phyloP scores from a whole-genome alignment of 75 land plant species.

The Picea glauca region DNA sequence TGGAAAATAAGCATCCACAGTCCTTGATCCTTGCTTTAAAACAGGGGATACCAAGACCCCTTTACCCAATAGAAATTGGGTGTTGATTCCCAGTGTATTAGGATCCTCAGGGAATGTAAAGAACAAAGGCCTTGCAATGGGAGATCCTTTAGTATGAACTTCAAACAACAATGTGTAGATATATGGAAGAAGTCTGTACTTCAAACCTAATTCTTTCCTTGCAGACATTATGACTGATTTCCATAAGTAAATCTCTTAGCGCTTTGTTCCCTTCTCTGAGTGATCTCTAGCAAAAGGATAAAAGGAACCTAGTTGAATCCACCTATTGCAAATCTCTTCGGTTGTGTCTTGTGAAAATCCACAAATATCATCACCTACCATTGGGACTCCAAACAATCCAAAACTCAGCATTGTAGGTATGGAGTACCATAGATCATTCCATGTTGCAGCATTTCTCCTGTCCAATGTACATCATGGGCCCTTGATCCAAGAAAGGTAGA shows the following conservation, averaged over 20 bases:
- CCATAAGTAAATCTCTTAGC: conserved; percentile 87
- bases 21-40: conserved; percentile 23
- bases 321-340: conserved; percentile 75
- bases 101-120: conserved; percentile 68
- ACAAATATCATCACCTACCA: conserved; percentile 89
- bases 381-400: conserved; percentile 76
- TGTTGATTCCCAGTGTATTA: conserved; percentile 42
- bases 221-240: conserved; percentile 71
- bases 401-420: conserved; percentile 54
- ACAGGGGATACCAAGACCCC: conserved; percentile 85
- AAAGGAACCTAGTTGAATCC: conserved; percentile 66
- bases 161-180: conserved; percentile 74
- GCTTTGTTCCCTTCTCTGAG: conserved; percentile 24
- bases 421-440: conserved; percentile 70
- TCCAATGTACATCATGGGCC: conserved; percentile 73
- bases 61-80: conserved; percentile 69
- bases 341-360: conserved; percentile 61
- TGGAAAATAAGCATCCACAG: conserved; percentile 79
- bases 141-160: conserved; percentile 66
- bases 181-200: conserved; percentile 80
- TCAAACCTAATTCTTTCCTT: conserved; percentile 57
- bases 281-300: conserved; percentile 83
- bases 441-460: conserved; percentile 83
- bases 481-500: conserved; percentile 78
- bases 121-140: conserved; percentile 87